Percentiles rank a stretch among this genome's conserved stretches.
Conservation (phyloP, 805 yeast species). For the Teunomyces lycoperdinae region DNA sequence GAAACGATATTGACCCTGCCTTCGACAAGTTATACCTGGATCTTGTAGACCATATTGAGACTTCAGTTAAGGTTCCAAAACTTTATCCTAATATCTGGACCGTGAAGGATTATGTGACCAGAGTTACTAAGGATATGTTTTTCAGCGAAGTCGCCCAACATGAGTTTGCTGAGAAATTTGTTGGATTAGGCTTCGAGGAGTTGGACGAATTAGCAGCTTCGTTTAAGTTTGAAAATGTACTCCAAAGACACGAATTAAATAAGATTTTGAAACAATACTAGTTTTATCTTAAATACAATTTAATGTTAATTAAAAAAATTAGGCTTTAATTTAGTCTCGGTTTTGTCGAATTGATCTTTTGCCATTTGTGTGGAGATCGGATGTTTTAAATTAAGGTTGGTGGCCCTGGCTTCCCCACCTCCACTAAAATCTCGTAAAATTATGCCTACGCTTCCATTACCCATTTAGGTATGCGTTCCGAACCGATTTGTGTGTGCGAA, state of each 20-base stretch:
- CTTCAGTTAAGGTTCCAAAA: conserved; percentile 34
- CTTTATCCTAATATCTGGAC: conserved; percentile 44
- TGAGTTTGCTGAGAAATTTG: conserved; percentile 46
- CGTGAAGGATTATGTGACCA: conserved; percentile 32
- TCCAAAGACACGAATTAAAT: conserved; percentile 42
- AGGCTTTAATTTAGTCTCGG: too few species aligned
- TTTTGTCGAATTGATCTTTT: neutral
- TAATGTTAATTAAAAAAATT: too few species aligned
- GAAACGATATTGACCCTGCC: conserved; percentile 43
- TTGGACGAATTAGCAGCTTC: conserved; percentile 51
- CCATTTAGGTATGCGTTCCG: neutral
- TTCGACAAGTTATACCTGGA: conserved; percentile 33
- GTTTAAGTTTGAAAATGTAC: conserved; percentile 47
- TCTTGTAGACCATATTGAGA: conserved; percentile 35
- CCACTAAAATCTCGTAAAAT: neutral
- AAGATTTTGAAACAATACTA: conserved; percentile 25
- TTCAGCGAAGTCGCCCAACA: conserved; percentile 42
- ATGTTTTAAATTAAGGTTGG: neutral
- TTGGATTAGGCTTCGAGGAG: conserved; percentile 41
- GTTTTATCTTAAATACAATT: neutral
- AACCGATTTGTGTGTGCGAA: neutral
- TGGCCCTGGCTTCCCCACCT: neutral
- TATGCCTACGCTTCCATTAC: neutral
- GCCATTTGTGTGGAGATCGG: neutral
- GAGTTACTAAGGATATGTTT: conserved; percentile 43